Evolutionary conservation across 2,329 filamentous ascomycete species (phyloP), one percentile per base, ranked within the genome.

Genomic region (Ilyonectria destructans): DNA sequence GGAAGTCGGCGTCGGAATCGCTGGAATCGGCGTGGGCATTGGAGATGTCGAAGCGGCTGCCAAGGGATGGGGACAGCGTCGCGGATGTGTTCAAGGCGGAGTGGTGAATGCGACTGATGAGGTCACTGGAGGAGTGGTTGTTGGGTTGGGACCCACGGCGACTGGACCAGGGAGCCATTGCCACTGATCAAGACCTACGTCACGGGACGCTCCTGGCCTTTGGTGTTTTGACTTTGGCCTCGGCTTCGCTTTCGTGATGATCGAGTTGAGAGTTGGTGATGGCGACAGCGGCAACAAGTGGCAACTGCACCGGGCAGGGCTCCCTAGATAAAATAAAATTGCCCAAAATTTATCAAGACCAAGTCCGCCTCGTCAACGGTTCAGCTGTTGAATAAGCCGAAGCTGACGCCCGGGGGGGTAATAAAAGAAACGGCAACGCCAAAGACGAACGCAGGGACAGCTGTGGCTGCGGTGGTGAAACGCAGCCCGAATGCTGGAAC

Each of bases 1-100:
- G 78, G 56, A 80, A 74, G 64, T 83, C 81, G 65, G 82, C 82
- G 67, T 85, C 84, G 66, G 81, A 84, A 45, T 85, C 86, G 77
- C 82, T 85, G 46, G 82, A 82, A 66, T 84, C 82, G 71, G 63
- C 72, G 67, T 75, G 72, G 56, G 74, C 73, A 71, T 75, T 77
- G 62, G 78, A 72, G 26, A 77, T 65, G 33, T 78, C 76, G 60
- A 79, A 69, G 19, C 66, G 73, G 67, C 74, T 68, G 15, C 60
- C 56, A 62, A 68, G 67, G 17, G 68, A 65, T 23, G 69, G 74
- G 21, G 69, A 69, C 29, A 80, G 67, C 4, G 76, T 73, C 21
- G 77, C 75, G 10, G 79, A 76, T 33, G 78, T 81, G 52, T 80
- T 75, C 19, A 80, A 74, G 55, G 80, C 77, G 40, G 79, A 78